These are phyloP conservation scores for Venturia pyrina DNA, from an alignment of 2,329 filamentous ascomycete species.

Conservation along the genomic window DNA sequence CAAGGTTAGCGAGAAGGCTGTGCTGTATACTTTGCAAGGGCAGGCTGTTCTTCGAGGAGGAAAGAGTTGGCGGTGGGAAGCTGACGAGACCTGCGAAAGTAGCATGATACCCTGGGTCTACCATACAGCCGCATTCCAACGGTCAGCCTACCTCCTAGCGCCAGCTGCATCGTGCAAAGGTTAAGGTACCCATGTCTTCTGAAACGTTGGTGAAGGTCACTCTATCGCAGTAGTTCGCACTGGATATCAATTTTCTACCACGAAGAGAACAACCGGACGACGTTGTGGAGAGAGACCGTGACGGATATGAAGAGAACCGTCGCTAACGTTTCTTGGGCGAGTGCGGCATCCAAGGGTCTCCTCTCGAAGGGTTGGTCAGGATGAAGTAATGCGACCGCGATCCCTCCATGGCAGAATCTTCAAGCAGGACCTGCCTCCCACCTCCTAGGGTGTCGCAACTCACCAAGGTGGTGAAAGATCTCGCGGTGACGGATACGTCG, in stretches of 20 bases:
- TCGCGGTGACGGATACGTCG: background rate
- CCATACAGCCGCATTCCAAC: background rate
- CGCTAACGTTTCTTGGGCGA: background rate
- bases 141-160: background rate
- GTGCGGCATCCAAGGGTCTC: background rate
- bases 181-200: background rate
- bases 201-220: background rate
- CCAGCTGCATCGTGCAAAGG: background rate
- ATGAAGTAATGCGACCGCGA: background rate
- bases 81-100: background rate
- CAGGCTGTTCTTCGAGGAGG: background rate
- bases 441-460: too few species aligned
- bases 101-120: background rate
- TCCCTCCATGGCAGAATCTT: background rate
- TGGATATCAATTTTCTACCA: background rate
- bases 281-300: background rate
- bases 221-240: background rate
- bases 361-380: too few species aligned
- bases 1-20: background rate
- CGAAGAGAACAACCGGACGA: background rate
- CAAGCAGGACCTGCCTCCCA: too few species aligned
- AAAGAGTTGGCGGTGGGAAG: slow-evolving; percentile 1
- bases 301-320: background rate
- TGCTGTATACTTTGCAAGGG: background rate
- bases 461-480: background rate